These are phyloP conservation scores for Sugiyamaella paludigena DNA, from an alignment of 1,139 yeast genomes.

Conservation along the genomic window DNA sequence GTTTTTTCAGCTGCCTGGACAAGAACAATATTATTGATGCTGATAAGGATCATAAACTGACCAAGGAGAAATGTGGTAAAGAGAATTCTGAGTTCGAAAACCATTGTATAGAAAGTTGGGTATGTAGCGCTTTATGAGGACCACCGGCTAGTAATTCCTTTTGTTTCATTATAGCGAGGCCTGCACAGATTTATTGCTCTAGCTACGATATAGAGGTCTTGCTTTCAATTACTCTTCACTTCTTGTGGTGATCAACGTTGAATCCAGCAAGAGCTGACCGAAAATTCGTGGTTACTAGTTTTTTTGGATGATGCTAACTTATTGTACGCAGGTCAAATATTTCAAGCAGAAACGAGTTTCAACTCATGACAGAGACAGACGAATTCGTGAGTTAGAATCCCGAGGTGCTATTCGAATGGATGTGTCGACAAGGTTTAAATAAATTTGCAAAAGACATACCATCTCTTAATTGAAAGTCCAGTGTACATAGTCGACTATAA, in stretches of 20 bases:
- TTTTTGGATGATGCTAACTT: slow-evolving; percentile 3
- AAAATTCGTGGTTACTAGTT: no score
- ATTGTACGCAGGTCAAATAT: slow-evolving; percentile 43
- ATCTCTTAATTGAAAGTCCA: not conserved
- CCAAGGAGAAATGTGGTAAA: slow-evolving; percentile 42
- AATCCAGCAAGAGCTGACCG: no score
- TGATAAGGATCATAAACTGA: slow-evolving; percentile 31
- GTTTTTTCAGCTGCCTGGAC: slow-evolving; percentile 58
- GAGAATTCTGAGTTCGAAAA: slow-evolving; percentile 49
- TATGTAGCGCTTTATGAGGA: slow-evolving; percentile 32
- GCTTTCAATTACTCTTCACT: no score
- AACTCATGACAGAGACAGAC: slow-evolving; percentile 52
- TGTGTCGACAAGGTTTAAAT: slow-evolving; percentile 24
- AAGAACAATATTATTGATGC: slow-evolving; percentile 49
- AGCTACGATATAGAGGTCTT: no score
- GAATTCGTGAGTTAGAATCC: slow-evolving; percentile 52
- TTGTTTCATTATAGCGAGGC: no score
- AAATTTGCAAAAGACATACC: slow-evolving; percentile 1
- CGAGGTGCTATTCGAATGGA: slow-evolving; percentile 44
- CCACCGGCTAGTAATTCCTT: no score
- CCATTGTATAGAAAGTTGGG: slow-evolving; percentile 67
- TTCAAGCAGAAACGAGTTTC: slow-evolving; percentile 65
- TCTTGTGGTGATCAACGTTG: no score
- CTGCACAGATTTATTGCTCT: no score
- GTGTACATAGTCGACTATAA: slow-evolving; percentile 4